Evolutionary conservation across 177 flowering plant genomes (phyloP).

Genomic region (Vitis hybrid): DNA sequence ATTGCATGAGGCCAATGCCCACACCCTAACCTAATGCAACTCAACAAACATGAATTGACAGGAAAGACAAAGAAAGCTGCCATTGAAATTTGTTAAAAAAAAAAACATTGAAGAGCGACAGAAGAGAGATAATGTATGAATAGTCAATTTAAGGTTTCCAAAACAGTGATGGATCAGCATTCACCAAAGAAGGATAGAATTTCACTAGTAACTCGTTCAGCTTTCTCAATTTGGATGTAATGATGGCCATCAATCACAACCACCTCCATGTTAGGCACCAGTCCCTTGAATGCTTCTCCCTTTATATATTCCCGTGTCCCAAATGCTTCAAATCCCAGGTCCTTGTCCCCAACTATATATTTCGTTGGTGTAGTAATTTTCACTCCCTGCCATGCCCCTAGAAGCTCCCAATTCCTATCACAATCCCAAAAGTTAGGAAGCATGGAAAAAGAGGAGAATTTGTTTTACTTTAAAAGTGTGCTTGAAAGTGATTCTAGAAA

Average conservation of each 20-base stretch:
- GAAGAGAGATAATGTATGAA: too few species aligned
- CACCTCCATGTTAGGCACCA: conserved; percentile 28
- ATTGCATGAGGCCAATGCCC: too few species aligned
- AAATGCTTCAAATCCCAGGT: conserved; percentile 21
- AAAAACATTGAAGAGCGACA: too few species aligned
- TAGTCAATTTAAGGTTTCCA: too few species aligned
- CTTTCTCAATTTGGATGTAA: conserved; percentile 33
- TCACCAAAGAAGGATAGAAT: conserved; percentile 27
- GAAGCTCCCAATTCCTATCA: conserved; percentile 38
- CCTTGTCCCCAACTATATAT: conserved; percentile 32
- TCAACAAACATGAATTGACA: too few species aligned
- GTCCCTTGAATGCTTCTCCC: conserved; percentile 17
- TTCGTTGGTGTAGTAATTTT: conserved; percentile 34
- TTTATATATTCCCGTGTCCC: conserved; percentile 26
- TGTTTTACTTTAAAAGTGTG: too few species aligned
- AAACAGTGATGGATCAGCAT: too few species aligned
- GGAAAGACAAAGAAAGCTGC: too few species aligned
- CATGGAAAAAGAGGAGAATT: too few species aligned
- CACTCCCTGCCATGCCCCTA: conserved; percentile 34
- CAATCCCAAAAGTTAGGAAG: not conserved
- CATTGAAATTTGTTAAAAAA: too few species aligned
- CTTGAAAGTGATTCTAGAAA: fast-evolving
- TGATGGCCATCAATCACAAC: conserved; percentile 32
- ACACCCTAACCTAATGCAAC: too few species aligned
- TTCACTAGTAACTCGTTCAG: conserved; percentile 26